phyloP scores from a whole-genome alignment of 2,329 filamentous ascomycete genomes.

The Botrytis sinoallii region DNA sequence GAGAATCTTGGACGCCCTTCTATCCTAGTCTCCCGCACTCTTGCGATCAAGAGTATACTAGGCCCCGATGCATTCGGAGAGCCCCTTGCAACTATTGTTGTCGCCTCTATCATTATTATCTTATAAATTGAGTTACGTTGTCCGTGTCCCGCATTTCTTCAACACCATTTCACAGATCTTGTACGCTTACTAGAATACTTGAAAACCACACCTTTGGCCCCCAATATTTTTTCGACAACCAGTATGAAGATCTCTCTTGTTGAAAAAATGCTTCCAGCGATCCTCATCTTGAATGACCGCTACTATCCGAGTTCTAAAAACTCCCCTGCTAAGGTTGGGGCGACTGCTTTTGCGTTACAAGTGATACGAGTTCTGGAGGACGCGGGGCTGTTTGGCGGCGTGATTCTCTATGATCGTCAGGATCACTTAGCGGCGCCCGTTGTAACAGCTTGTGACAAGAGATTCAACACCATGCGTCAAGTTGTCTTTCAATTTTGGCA shows the following conservation, averaged over 20 bases:
- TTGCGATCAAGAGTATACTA: background rate
- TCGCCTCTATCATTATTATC: slow-evolving; percentile 3
- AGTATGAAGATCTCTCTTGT: background rate
- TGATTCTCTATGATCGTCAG: slow-evolving; percentile 23
- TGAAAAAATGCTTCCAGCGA: slow-evolving; percentile 22
- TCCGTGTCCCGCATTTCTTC: background rate
- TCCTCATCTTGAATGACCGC: slow-evolving; percentile 21
- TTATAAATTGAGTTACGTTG: slow-evolving; percentile 15
- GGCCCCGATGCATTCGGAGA: background rate
- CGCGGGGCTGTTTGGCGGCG: slow-evolving; percentile 21
- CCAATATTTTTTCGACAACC: background rate
- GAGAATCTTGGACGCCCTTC: background rate
- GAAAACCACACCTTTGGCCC: slow-evolving; percentile 14
- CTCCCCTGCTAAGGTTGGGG: slow-evolving; percentile 21
- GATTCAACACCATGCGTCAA: slow-evolving; percentile 19
- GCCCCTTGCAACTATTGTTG: background rate
- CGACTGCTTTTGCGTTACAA: slow-evolving; percentile 23
- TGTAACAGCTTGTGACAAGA: slow-evolving; percentile 16
- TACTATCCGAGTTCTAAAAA: slow-evolving; percentile 22
- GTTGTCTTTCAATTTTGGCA: slow-evolving; percentile 22
- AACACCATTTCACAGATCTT: slow-evolving; percentile 2
- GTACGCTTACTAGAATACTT: slow-evolving; percentile 7
- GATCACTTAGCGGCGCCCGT: slow-evolving; percentile 16
- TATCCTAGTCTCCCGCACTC: background rate
- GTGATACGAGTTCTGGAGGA: slow-evolving; percentile 20